A percentile compares a stretch with the other conserved stretches of the same genome.
phyloP scores from a whole-genome alignment of 345 rosid genomes.

The Populus simonii region DNA sequence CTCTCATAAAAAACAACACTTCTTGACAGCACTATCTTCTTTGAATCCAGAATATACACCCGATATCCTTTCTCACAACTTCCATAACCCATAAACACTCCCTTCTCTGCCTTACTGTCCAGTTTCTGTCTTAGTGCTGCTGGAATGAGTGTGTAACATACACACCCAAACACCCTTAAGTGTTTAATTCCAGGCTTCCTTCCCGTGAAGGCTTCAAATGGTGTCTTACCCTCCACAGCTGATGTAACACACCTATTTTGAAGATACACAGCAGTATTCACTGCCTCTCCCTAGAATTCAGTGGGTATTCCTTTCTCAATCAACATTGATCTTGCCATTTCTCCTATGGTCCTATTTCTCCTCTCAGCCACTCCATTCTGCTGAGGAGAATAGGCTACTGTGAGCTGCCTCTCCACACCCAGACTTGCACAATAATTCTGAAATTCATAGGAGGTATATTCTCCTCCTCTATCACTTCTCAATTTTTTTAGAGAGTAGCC shows the following conservation, averaged over 20 bases:
- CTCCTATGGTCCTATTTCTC: too few relatives aligned
- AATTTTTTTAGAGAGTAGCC: background rate
- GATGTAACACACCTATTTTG: background rate
- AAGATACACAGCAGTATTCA: background rate
- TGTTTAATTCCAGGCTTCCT: background rate
- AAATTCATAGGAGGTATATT: background rate
- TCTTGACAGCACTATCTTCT: background rate
- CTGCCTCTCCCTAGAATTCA: background rate
- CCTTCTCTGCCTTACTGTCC: background rate
- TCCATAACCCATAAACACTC: background rate
- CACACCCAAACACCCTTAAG: background rate
- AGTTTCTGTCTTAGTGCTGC: background rate
- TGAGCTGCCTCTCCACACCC: background rate
- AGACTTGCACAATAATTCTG: background rate
- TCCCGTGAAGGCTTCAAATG: background rate
- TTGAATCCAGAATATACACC: background rate
- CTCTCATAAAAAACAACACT: too few relatives aligned
- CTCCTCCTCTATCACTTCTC: background rate
- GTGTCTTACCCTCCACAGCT: background rate
- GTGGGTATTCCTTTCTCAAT: too few relatives aligned
- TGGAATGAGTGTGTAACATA: background rate
- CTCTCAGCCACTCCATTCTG: background rate
- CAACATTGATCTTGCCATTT: background rate
- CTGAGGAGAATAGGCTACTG: background rate
- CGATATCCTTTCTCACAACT: background rate